These are phyloP conservation scores for Vigna trinervia DNA, from an alignment of 306 rosid species.

Conservation along the genomic window DNA sequence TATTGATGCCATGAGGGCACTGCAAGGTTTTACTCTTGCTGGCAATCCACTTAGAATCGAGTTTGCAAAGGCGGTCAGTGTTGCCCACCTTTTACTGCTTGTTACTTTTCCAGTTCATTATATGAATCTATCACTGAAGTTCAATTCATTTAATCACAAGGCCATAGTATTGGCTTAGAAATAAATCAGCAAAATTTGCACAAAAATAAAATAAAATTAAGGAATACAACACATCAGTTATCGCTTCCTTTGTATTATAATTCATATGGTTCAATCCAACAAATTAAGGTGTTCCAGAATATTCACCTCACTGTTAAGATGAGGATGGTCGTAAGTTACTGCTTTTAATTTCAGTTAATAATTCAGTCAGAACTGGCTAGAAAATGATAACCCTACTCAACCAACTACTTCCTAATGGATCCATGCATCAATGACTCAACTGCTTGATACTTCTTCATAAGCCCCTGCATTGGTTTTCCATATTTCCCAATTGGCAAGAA, in stretches of 20 bases:
- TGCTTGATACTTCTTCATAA: slow-evolving; percentile 27
- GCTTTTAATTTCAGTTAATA: slow-evolving; percentile 8
- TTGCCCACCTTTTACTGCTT: slow-evolving; percentile 65
- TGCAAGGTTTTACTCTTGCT: slow-evolving; percentile 75
- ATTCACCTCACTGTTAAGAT: slow-evolving; percentile 37
- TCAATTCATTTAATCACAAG: slow-evolving; percentile 42
- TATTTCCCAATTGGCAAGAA: slow-evolving; percentile 23
- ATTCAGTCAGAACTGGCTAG: slow-evolving; percentile 25
- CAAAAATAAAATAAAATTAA: slow-evolving; percentile 31
- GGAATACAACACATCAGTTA: slow-evolving; percentile 26
- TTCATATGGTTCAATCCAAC: slow-evolving; percentile 39
- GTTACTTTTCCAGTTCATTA: slow-evolving; percentile 55
- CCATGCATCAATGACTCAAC: slow-evolving; percentile 33
- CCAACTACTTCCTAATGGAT: slow-evolving; percentile 26
- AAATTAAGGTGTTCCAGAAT: slow-evolving; percentile 39
- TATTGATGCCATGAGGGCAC: slow-evolving; percentile 70
- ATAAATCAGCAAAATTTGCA: slow-evolving; percentile 14
- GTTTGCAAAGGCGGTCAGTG: slow-evolving; percentile 99
- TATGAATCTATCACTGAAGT: slow-evolving; percentile 37
- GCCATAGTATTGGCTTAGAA: slow-evolving; percentile 17
- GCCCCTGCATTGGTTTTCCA: slow-evolving; percentile 26
- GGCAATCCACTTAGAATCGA: slow-evolving; percentile 91
- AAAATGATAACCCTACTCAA: background rate
- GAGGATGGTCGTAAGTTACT: slow-evolving; percentile 23
- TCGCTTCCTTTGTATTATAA: slow-evolving; percentile 18